Evolutionary conservation across 495 filamentous ascomycete genomes (phyloP).

Genomic region (Talaromyces trachyspermus): DNA sequence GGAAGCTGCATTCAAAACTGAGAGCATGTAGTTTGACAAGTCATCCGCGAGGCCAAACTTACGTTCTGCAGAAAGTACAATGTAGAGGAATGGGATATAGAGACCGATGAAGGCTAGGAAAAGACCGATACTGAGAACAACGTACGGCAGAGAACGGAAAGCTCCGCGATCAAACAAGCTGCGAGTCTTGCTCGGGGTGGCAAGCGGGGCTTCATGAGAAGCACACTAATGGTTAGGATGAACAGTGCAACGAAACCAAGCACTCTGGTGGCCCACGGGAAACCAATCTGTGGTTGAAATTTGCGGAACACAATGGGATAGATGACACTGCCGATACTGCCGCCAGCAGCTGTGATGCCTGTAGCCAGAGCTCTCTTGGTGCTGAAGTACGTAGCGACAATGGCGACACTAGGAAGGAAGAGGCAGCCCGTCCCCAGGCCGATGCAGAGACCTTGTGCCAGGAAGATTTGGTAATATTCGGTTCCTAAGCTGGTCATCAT

Average conservation of each 20-base stretch:
- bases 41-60: constrained; percentile 11
- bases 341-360: constrained; percentile 37
- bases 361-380: constrained; percentile 35
- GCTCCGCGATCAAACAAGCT: constrained; percentile 27
- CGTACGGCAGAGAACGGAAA: constrained; percentile 28
- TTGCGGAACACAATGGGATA: constrained; percentile 48
- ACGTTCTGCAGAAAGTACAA: constrained; percentile 19
- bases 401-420: constrained; percentile 33
- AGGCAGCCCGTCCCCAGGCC: constrained; percentile 29
- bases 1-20: constrained; percentile 39
- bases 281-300: constrained; percentile 40
- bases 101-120: constrained; percentile 30
- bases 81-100: constrained; percentile 40
- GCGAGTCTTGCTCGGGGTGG: constrained; percentile 13
- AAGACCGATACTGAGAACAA: constrained; percentile 20
- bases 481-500: constrained; percentile 34
- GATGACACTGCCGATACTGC: constrained; percentile 41
- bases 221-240: constrained; percentile 30
- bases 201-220: constrained; percentile 22
- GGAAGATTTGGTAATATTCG: constrained; percentile 26
- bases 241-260: constrained; percentile 45
- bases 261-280: constrained; percentile 46
- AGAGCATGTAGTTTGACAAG: constrained; percentile 37
- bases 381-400: constrained; percentile 37
- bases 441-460: constrained; percentile 28